Evolutionary conservation across 805 yeast species (phyloP), one percentile per base, ranked within the genome.

Genomic region (Cyberlindnera suaveolens): DNA sequence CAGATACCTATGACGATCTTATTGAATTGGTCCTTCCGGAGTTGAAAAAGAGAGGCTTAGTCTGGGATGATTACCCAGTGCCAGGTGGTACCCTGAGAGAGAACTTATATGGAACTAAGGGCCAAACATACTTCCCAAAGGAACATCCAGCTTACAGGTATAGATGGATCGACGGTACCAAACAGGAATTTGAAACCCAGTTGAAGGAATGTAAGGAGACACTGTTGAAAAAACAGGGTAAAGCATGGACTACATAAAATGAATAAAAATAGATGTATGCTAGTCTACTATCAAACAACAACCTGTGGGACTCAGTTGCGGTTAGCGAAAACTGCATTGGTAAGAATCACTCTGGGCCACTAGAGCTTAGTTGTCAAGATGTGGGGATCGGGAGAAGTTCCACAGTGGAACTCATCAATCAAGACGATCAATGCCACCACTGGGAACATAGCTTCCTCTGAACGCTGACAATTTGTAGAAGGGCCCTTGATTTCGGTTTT

Each of bases 1-100:
- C 74, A 15, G 65, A 60, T 2, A 50, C 68, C 4, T 65, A 65
- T 45, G 65, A 66, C 46, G 71, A 69, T 14, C 45, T 68, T 20
- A 64, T 65, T 26, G 63, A 67, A 15, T 47, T 43, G 17, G 51
- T 68, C 38, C 42, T 68, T 17, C 72, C 72, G 8, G 70, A 58
- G 35, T 54, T 67, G 33, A 57, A 59, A 45, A 41, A 39, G 19
- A 54, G 69, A 43, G 70, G 69, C 2, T 52, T 59, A 8, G 59
- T 57, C 11, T 57, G 64, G 61, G 51, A 53, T 8, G 71, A 68
- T 37, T 67, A 68, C 46, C 52, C 58, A 5, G 64, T 61, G 26
- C 56, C 60, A 18, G 56, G 58, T 23, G 57, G 62, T 7, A 63
- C 69, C 13, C 60, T 64, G 31, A 57, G 72, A 52, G 72, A 67